Evolutionary conservation across 179 eudicot species (phyloP).

Genomic region (Carnegiea gigantea): DNA sequence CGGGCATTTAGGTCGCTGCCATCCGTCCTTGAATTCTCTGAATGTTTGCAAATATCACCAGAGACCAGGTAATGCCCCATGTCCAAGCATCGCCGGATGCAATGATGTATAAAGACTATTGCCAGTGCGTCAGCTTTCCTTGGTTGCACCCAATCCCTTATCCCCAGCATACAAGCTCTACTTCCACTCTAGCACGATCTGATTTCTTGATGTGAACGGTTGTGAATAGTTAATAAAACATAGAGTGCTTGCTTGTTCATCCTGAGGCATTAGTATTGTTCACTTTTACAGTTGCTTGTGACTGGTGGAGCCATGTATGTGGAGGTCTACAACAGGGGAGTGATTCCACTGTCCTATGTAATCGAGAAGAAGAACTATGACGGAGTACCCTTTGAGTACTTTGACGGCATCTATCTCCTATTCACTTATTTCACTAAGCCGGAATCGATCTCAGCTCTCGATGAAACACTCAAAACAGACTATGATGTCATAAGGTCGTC

Average conservation of each 20-base stretch:
- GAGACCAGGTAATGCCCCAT: neutral
- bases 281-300: constrained; percentile 72
- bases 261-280: neutral
- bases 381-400: constrained; percentile 76
- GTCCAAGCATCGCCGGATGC: neutral
- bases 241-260: too few species aligned
- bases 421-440: constrained; percentile 93
- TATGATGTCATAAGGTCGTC: constrained; percentile 74
- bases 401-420: constrained; percentile 90
- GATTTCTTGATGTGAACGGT: too few species aligned
- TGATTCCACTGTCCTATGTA: constrained; percentile 83
- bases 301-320: constrained; percentile 97
- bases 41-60: neutral
- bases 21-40: too few species aligned
- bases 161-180: neutral
- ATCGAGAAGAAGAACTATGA: constrained; percentile 89
- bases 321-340: constrained; percentile 92
- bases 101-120: neutral
- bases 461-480: constrained; percentile 44
- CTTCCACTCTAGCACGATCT: too few species aligned
- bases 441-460: constrained; percentile 59
- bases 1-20: too few species aligned
- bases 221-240: neutral
- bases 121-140: neutral
- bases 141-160: too few species aligned